phyloP scores from a whole-genome alignment of 306 rosid genomes.

The Lupinus albus region DNA sequence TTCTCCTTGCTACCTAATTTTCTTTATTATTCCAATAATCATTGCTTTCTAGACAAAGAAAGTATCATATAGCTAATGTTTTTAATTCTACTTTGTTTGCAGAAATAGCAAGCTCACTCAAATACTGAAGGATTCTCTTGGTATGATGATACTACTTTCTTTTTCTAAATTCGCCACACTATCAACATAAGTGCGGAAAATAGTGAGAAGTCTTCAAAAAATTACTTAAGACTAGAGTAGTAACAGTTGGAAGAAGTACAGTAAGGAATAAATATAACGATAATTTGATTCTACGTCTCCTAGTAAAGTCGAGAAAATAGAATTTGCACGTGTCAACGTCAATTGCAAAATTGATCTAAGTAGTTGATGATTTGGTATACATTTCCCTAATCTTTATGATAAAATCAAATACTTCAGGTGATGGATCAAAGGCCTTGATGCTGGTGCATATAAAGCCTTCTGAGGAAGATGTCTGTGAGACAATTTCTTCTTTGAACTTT shows the following conservation, averaged over 20 bases:
- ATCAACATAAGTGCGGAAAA: no score
- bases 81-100: conserved; percentile 49
- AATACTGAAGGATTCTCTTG: conserved; percentile 88
- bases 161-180: no score
- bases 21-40: conserved; percentile 15
- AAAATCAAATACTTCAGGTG: conserved; percentile 55
- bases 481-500: conserved; percentile 82
- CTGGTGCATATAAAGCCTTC: conserved; percentile 87
- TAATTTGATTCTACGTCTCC: no score
- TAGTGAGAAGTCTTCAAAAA: no score
- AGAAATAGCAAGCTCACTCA: conserved; percentile 98
- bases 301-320: no score
- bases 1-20: conserved; percentile 18
- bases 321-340: no score
- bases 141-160: conserved; percentile 43
- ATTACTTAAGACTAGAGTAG: not conserved
- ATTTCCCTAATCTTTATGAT: conserved; percentile 31
- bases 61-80: conserved; percentile 37
- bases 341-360: not conserved
- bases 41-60: conserved; percentile 43
- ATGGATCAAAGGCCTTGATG: conserved; percentile 90
- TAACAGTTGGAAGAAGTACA: no score
- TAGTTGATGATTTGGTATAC: conserved; percentile 12
- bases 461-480: conserved; percentile 81
- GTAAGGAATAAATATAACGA: no score